Conservation (phyloP, 2,329 filamentous ascomycete genomes). For the Alternaria alternata region DNA sequence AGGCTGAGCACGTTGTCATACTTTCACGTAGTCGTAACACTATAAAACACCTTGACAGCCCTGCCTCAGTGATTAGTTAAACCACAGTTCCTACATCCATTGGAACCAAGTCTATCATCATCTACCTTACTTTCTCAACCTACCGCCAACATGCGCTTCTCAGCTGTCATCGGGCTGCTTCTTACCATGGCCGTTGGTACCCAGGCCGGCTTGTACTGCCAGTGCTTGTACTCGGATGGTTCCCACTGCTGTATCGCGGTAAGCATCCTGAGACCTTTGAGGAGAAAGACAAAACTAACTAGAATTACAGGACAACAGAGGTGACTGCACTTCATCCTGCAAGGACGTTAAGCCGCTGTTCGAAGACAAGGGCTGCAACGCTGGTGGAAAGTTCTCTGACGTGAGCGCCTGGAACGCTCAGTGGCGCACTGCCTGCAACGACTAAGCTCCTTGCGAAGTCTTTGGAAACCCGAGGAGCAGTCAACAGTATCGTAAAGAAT, state of each 20-base stretch:
- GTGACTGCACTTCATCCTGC: neutral
- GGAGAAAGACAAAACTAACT: neutral
- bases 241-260: constrained; percentile 3
- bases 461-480: neutral
- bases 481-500: neutral
- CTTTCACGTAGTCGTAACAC: neutral
- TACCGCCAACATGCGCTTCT: neutral
- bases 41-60: neutral
- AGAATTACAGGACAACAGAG: neutral
- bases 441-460: neutral
- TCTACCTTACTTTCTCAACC: neutral
- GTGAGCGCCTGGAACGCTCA: constrained; percentile 3
- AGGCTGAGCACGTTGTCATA: too few species aligned
- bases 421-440: neutral
- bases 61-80: neutral
- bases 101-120: neutral
- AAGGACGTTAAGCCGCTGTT: neutral
- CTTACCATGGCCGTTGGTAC: constrained; percentile 3
- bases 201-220: neutral
- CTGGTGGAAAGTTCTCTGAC: neutral
- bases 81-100: neutral
- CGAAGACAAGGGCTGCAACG: neutral
- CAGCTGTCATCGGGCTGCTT: neutral
- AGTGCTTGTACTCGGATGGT: constrained; percentile 2
- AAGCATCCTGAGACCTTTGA: neutral